Base-by-base conservation (phyloP, 1,284 basidiomycete species). In the Ustilago shanxiensis region DNA sequence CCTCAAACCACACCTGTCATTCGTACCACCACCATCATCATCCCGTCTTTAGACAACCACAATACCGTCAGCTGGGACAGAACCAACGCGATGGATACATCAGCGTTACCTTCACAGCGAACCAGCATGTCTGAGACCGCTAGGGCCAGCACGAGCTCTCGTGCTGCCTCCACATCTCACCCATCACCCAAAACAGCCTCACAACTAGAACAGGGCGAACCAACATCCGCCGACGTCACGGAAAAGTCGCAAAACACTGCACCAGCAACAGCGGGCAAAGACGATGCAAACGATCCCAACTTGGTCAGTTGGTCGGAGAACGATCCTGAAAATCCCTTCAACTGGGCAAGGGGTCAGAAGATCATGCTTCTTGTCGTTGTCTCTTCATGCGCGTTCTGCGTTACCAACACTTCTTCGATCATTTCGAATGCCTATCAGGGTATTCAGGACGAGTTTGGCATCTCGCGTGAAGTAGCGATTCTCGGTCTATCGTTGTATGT, bases 401-500 rank as follows among this genome's bases (percentile, higher is more conserved):
- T 81, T 29, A 83, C 81, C 22, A 66, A 60, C 59, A 66, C 79
- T 11, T 80, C 78, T 3, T 73, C 68, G 41, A 76, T 83, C 65
- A 76, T 80, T 55, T 58, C 66, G 45, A 73, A 63, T 28, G 84
- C 80, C 11, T 86, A 83, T 70, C 80, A 79, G 11, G 82, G 84
- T 45, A 73, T 81, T 45, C 88, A 90, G 44, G 70, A 81, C 20
- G 89, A 91, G 10, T 92, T 93, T 71, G 86, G 88, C 62, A 89
- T 93, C 35, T 88, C 89, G 1, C 88, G 88, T 33, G 89, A 90
- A 71, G 91, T 93, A 72, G 91, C 93, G 2, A 90, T 93, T 85
- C 88, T 94, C 13, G 89, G 89, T 3, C 88, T 94, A 44, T 92
- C 90, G 63, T 82, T 94, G 6, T 95, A 91, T 58, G 88, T 89